phyloP scores from a whole-genome alignment of 2,329 filamentous ascomycete species.

The Xylogone sp. region DNA sequence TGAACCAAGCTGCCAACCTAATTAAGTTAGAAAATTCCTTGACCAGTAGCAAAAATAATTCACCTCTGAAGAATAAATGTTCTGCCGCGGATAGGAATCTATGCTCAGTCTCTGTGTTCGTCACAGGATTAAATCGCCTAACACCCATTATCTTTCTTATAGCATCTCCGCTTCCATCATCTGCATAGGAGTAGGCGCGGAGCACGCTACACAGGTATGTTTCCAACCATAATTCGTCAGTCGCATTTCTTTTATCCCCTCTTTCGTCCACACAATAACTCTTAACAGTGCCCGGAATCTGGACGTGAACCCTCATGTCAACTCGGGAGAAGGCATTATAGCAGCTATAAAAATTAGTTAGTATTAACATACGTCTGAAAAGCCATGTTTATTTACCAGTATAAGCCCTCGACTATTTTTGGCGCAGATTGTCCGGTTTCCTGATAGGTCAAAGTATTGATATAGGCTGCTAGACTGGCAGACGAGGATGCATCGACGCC shows the following conservation, averaged over 20 bases:
- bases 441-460: slow-evolving; percentile 93
- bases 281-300: slow-evolving; percentile 93
- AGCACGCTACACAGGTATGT: slow-evolving; percentile 95
- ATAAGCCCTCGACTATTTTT: slow-evolving; percentile 91
- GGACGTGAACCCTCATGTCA: slow-evolving; percentile 98
- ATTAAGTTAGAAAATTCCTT: slow-evolving; percentile 11
- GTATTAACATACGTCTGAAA: slow-evolving; percentile 13
- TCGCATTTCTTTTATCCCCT: slow-evolving; percentile 89
- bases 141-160: slow-evolving; percentile 98
- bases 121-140: slow-evolving; percentile 93
- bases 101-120: slow-evolving; percentile 96
- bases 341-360: slow-evolving; percentile 51
- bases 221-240: slow-evolving; percentile 93
- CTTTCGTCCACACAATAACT: slow-evolving; percentile 97
- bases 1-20: slow-evolving; percentile 92
- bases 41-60: slow-evolving; percentile 7
- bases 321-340: slow-evolving; percentile 99
- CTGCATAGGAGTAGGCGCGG: slow-evolving; percentile 92
- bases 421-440: slow-evolving; percentile 71
- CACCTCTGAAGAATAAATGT: slow-evolving; percentile 89
- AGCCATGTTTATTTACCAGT: slow-evolving; percentile 61
- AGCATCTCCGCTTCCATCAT: slow-evolving; percentile 88
- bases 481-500: slow-evolving; percentile 97
- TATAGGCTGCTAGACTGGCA: slow-evolving; percentile 93
- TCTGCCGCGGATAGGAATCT: slow-evolving; percentile 93